Conservation (phyloP, 2,329 filamentous ascomycete species). For the Talaromyces sp. region DNA sequence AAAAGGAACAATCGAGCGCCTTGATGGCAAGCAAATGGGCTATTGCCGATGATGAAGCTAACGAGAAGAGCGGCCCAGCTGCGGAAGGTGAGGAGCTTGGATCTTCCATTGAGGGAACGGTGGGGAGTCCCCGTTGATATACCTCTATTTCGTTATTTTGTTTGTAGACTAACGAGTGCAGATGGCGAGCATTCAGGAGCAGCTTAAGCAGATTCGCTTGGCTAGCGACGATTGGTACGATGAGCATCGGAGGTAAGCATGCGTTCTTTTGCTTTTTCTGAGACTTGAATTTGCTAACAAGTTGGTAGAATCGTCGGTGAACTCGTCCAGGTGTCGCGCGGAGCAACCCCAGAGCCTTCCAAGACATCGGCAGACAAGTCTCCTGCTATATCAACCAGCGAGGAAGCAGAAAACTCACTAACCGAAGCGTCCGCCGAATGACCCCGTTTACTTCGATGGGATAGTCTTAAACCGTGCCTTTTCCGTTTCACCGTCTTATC, state of each 20-base stretch:
- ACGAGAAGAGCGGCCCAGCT: conserved; percentile 30
- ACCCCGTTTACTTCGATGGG: neutral
- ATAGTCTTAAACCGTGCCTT: neutral
- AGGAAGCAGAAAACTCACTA: neutral
- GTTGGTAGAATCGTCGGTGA: conserved; percentile 33
- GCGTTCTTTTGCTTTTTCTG: neutral
- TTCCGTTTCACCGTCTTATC: neutral
- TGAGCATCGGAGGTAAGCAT: conserved; percentile 36
- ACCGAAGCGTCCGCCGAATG: neutral
- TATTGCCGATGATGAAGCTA: conserved; percentile 24
- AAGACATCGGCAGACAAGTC: conserved; percentile 24
- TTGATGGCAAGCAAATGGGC: conserved; percentile 42
- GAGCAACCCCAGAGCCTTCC: conserved; percentile 26
- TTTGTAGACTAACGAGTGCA: conserved; percentile 22
- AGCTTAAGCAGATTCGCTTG: conserved; percentile 43
- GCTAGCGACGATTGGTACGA: conserved; percentile 43
- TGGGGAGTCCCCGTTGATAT: conserved; percentile 39
- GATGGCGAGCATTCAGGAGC: conserved; percentile 46
- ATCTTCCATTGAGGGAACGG: conserved; percentile 46
- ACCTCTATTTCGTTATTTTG: conserved; percentile 17
- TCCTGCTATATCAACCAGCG: conserved; percentile 5
- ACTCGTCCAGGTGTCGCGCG: conserved; percentile 31
- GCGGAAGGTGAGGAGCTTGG: conserved; percentile 45
- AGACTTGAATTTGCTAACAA: conserved; percentile 1
- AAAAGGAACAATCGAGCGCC: conserved; percentile 23